Conservation (phyloP, 768 basidiomycete genomes). For the Pleurotus sapidus region DNA sequence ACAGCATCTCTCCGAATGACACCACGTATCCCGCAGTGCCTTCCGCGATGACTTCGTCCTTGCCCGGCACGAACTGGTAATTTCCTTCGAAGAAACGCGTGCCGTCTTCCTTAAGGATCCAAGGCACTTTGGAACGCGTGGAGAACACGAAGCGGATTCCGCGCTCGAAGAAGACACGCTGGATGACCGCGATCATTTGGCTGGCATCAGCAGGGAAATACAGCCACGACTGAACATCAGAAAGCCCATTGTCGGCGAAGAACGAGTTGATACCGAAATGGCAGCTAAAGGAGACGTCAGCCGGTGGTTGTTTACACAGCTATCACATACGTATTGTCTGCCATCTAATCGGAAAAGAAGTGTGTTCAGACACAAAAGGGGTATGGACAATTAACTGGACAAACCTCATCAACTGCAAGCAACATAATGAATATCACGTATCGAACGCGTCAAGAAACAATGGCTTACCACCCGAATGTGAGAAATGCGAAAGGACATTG, state of each 20-base stretch:
- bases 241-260: slow-evolving; percentile 86
- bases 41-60: slow-evolving; percentile 78
- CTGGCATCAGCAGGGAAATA: slow-evolving; percentile 87
- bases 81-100: slow-evolving; percentile 61
- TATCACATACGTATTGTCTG: slow-evolving; percentile 45
- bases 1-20: slow-evolving; percentile 84
- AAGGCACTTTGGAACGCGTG: slow-evolving; percentile 87
- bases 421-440: slow-evolving; percentile 1
- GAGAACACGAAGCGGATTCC: slow-evolving; percentile 87
- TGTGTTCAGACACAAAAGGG: background rate
- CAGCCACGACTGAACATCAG: slow-evolving; percentile 73
- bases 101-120: slow-evolving; percentile 76
- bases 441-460: background rate
- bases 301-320: no score
- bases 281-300: slow-evolving; percentile 24
- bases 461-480: slow-evolving; percentile 74
- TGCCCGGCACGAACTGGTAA: slow-evolving; percentile 81
- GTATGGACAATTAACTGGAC: slow-evolving; percentile 5
- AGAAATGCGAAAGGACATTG: slow-evolving; percentile 88
- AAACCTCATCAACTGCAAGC: slow-evolving; percentile 57
- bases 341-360: slow-evolving; percentile 33
- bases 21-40: slow-evolving; percentile 82
- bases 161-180: slow-evolving; percentile 78
- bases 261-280: slow-evolving; percentile 81
- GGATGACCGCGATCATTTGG: slow-evolving; percentile 77